Conservation (phyloP, 257 asterid species). For the Lycium ferocissimum region DNA sequence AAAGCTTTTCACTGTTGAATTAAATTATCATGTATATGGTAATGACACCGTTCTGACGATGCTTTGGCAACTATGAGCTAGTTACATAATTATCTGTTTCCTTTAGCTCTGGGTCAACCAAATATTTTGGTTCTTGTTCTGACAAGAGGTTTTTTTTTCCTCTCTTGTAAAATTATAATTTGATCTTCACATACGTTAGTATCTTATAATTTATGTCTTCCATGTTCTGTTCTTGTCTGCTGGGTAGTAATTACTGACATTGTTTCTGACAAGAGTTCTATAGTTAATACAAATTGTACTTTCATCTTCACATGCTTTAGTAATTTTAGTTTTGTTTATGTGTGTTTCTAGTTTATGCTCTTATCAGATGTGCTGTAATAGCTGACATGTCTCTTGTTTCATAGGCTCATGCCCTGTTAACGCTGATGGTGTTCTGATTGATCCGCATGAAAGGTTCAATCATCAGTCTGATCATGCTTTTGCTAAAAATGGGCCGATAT, state of each 20-base stretch:
- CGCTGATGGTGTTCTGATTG: constrained; percentile 48
- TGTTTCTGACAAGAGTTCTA: not conserved
- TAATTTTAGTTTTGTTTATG: not conserved
- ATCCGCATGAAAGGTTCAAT: constrained; percentile 47
- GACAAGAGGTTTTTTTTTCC: not conserved
- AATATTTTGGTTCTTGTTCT: not conserved
- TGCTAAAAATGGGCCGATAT: constrained; percentile 64
- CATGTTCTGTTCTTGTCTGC: not conserved
- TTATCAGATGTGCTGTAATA: not conserved
- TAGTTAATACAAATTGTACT: not conserved
- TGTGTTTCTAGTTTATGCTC: not conserved
- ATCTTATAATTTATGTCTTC: not conserved
- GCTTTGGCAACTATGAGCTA: constrained; percentile 21
- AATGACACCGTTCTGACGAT: not conserved
- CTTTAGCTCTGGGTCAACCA: not conserved
- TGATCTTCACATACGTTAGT: not conserved
- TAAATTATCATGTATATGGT: constrained; percentile 19
- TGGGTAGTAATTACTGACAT: constrained; percentile 1
- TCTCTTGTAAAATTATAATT: not conserved
- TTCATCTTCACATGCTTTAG: not conserved
- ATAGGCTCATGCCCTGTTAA: constrained; percentile 38
- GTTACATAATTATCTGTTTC: not conserved
- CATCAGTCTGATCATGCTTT: constrained; percentile 54
- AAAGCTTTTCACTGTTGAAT: not conserved
- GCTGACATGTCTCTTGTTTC: constrained; percentile 24